These are phyloP conservation scores for Claviceps spartinae DNA, from an alignment of 2,329 filamentous ascomycete genomes.

Conservation along the genomic window DNA sequence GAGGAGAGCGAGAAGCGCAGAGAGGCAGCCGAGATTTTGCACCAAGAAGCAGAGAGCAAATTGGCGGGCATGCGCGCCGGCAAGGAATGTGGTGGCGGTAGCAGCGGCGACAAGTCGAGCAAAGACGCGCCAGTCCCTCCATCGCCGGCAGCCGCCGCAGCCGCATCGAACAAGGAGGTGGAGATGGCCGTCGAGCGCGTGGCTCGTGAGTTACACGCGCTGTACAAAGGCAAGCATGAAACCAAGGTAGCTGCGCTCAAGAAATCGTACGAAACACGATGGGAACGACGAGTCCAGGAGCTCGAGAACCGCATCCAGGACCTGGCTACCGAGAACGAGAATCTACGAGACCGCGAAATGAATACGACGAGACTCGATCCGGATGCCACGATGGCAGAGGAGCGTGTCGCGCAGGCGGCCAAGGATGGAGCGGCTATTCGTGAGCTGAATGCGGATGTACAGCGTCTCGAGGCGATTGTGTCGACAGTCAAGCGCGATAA, in stretches of 20 bases:
- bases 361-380: constrained; percentile 48
- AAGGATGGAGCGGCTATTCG: constrained; percentile 53
- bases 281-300: constrained; percentile 76
- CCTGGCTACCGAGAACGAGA: constrained; percentile 60
- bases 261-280: constrained; percentile 70
- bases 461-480: constrained; percentile 62
- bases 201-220: constrained; percentile 77
- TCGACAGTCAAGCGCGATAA: constrained; percentile 58
- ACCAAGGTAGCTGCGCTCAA: constrained; percentile 86
- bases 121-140: constrained; percentile 10
- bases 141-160: constrained; percentile 27
- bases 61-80: constrained; percentile 60
- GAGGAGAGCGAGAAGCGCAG: constrained; percentile 65
- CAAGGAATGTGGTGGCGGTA: constrained; percentile 23
- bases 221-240: constrained; percentile 97
- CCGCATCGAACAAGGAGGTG: constrained; percentile 44
- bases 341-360: constrained; percentile 50
- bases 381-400: constrained; percentile 30
- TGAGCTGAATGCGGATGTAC: constrained; percentile 59
- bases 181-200: constrained; percentile 82
- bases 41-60: constrained; percentile 62
- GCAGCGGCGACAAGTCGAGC: constrained; percentile 12
- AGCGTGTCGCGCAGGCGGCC: constrained; percentile 43
- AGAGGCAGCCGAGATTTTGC: constrained; percentile 61
- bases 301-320: constrained; percentile 60